Evolutionary conservation across 805 yeast species (phyloP).

Genomic region (Spencermartinsiella europaea): DNA sequence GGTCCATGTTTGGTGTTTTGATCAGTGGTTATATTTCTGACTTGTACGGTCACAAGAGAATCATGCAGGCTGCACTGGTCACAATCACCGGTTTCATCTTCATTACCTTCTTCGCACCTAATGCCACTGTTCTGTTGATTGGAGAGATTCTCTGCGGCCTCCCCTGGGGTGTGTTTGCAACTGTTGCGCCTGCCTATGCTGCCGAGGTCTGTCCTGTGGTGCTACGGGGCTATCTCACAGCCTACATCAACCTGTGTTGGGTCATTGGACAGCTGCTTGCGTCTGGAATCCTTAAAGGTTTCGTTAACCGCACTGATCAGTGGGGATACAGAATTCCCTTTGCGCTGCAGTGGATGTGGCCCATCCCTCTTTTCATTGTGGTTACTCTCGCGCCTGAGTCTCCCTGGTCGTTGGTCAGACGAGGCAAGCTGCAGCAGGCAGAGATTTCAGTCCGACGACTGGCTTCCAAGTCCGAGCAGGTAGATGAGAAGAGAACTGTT

Average conservation of each 20-base stretch:
- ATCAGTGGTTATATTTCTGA: slow-evolving; percentile 42
- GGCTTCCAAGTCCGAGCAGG: slow-evolving; percentile 15
- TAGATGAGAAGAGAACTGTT: slow-evolving; percentile 12
- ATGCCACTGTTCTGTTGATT: slow-evolving; percentile 32
- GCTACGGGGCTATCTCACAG: slow-evolving; percentile 45
- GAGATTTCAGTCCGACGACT: slow-evolving; percentile 36
- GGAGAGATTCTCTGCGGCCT: slow-evolving; percentile 37
- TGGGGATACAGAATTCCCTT: slow-evolving; percentile 17
- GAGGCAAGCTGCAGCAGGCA: slow-evolving; percentile 41
- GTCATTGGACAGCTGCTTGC: slow-evolving; percentile 52
- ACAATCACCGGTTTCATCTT: slow-evolving; percentile 37
- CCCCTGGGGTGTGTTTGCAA: slow-evolving; percentile 51
- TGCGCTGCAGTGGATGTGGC: slow-evolving; percentile 21
- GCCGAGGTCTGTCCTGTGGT: slow-evolving; percentile 51
- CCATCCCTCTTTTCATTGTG: slow-evolving; percentile 14
- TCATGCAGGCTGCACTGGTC: slow-evolving; percentile 34
- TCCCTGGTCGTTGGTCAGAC: slow-evolving; percentile 51
- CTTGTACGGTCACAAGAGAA: slow-evolving; percentile 40
- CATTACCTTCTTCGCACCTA: slow-evolving; percentile 42
- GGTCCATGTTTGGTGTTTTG: slow-evolving; percentile 42
- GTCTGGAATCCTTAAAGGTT: slow-evolving; percentile 42
- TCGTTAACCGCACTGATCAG: slow-evolving; percentile 28
- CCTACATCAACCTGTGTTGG: slow-evolving; percentile 50
- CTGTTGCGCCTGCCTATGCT: slow-evolving; percentile 48
- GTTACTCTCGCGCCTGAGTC: slow-evolving; percentile 52